Evolutionary conservation across 2,329 filamentous ascomycete genomes (phyloP).

Genomic region (Clonostachys rhizophaga): DNA sequence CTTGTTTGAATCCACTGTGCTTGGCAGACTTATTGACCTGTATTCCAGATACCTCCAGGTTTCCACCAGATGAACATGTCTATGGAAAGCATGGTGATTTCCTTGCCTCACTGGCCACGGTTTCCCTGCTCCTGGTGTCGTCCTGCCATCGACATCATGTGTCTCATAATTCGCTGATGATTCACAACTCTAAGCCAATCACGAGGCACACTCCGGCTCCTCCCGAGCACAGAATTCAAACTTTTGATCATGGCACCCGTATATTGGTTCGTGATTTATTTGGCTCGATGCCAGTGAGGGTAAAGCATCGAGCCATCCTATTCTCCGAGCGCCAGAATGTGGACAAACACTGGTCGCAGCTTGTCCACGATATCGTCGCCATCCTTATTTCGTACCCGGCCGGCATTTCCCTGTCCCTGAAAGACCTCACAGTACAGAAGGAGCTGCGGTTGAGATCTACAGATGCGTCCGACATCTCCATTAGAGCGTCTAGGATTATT

Average conservation of each 20-base stretch:
- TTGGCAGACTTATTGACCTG: not conserved
- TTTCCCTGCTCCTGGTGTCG: constrained; percentile 73
- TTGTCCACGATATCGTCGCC: constrained; percentile 55
- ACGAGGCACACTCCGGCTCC: constrained; percentile 59
- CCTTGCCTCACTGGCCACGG: constrained; percentile 67
- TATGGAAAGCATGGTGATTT: constrained; percentile 74
- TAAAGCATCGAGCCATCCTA: constrained; percentile 68
- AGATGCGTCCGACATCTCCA: constrained; percentile 9
- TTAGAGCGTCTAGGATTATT: constrained; percentile 44
- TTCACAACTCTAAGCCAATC: constrained; percentile 67
- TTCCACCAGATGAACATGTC: constrained; percentile 31
- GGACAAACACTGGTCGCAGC: constrained; percentile 58
- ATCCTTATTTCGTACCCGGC: constrained; percentile 67
- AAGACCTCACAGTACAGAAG: constrained; percentile 37
- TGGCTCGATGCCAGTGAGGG: constrained; percentile 83
- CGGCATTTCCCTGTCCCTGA: constrained; percentile 51
- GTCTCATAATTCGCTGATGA: constrained; percentile 59
- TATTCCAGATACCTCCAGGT: constrained; percentile 74
- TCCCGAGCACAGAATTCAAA: constrained; percentile 49
- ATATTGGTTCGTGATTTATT: constrained; percentile 78
- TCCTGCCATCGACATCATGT: constrained; percentile 62
- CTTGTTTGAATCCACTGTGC: not conserved
- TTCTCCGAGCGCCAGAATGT: constrained; percentile 43
- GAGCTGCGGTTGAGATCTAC: constrained; percentile 27
- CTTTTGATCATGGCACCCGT: constrained; percentile 65